Evolutionary conservation across 129 eudicot genomes (phyloP), one percentile per base, ranked within the genome.

Genomic region (Centaurea solstitialis): DNA sequence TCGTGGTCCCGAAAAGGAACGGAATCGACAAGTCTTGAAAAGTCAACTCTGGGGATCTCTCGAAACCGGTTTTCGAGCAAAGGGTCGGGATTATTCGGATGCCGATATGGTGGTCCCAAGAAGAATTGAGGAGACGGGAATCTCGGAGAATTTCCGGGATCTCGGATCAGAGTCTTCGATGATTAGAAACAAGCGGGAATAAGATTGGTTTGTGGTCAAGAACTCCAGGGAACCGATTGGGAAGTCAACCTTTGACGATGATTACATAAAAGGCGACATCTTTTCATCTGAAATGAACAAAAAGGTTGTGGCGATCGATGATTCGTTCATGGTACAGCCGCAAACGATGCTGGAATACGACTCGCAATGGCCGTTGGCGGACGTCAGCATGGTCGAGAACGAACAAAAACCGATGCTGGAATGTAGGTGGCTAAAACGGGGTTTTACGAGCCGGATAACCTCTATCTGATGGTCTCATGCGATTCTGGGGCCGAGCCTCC

Each of bases 261-360:
- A 81, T 47, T 86, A 82, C 20, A 50, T 43, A 82, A 85, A n/a
- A 75, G n/a, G n/a, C 26, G 85, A 80, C 13, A 61, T 75, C 35
- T 37, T 77, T 62, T 78, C 72, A 24, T 84, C 76, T 37, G 93
- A 89, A 77, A 65, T 74, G n/a, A 77, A 80, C 65, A 82, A 83
- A 82, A 87, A 81, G 65, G 70, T 57, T 21, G 82, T 80, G 40
- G 83, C 88, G 4, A 72, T 90, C 57, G 99, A 95, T 65, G 98
- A 95, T 85, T 95, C 99, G 5, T 85, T 95, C 84, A 95, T 95
- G 88, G 89, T 95, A 73, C 97, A 94, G 76, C 87, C 94, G 6
- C 96, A 87, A 74, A 40, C 91, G 7, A 72, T 82, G 4, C 40
- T 41, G 43, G n/a, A n/a, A 22, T 82, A 85, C 68, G 93, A 82